These are phyloP conservation scores for Fonsecaea pugnacius DNA, from an alignment of 2,329 filamentous ascomycete species.

Conservation along the genomic window DNA sequence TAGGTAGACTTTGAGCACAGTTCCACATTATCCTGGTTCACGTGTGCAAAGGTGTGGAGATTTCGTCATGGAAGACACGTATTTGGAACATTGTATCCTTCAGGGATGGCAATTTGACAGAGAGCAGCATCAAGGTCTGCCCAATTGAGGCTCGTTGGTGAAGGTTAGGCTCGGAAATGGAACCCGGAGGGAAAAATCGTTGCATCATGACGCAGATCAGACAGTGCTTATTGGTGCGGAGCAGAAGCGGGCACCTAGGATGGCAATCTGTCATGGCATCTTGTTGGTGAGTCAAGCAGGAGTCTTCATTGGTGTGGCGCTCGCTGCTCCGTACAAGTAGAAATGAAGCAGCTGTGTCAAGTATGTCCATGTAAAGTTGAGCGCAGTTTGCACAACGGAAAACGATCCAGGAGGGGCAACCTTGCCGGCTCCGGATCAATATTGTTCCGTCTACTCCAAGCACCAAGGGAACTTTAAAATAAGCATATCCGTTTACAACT, in stretches of 20 bases:
- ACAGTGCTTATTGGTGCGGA: not conserved
- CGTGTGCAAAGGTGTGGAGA: not conserved
- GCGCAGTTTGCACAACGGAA: not conserved
- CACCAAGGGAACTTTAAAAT: too few species aligned
- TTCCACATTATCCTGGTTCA: not conserved
- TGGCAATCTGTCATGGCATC: not conserved
- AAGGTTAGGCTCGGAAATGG: not conserved
- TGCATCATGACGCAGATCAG: not conserved
- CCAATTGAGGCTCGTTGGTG: not conserved
- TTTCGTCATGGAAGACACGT: slow-evolving; percentile 9
- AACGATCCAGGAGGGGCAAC: not conserved
- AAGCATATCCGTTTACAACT: too few species aligned
- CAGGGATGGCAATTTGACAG: not conserved
- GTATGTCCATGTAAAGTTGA: too few species aligned
- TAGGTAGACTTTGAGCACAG: not conserved
- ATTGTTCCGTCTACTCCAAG: too few species aligned
- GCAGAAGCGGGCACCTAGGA: not conserved
- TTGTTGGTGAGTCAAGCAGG: not conserved
- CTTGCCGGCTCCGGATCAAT: not conserved
- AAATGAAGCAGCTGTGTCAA: not conserved
- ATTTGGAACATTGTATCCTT: slow-evolving; percentile 1
- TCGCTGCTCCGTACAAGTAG: not conserved
- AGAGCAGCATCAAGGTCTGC: not conserved
- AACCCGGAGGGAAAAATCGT: not conserved
- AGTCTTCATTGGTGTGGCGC: not conserved